These are phyloP conservation scores for Centaurea solstitialis DNA, from an alignment of 129 eudicot genomes.

Conservation along the genomic window DNA sequence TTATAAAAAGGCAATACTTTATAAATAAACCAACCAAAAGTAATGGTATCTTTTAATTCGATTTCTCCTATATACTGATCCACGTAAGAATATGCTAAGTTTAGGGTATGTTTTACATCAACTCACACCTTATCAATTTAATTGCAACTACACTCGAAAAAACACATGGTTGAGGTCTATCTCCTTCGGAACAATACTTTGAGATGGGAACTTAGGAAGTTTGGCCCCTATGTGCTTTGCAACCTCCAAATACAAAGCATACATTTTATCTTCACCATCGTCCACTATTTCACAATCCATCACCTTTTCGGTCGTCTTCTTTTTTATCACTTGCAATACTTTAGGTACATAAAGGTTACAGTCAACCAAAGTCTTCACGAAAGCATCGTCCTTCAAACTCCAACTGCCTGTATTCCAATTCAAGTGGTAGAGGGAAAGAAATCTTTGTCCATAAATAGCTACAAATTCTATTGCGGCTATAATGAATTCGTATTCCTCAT, in stretches of 20 bases:
- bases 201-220: conserved; percentile 53
- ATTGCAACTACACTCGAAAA: conserved; percentile 42
- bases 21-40: not conserved
- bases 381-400: conserved; percentile 38
- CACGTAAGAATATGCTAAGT: not conserved
- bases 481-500: conserved; percentile 63
- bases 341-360: not conserved
- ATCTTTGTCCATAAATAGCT: conserved; percentile 63
- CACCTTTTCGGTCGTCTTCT: not conserved
- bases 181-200: conserved; percentile 42
- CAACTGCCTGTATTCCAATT: conserved; percentile 70
- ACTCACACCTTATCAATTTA: not conserved
- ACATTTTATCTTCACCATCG: not conserved
- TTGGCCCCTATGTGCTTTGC: conserved; percentile 51
- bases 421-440: conserved; percentile 62
- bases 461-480: conserved; percentile 60
- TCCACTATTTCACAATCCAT: not conserved
- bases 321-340: conserved; percentile 5
- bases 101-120: no score
- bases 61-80: not conserved
- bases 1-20: not conserved
- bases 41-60: no score
- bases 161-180: conserved; percentile 38
- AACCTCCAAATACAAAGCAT: conserved; percentile 46
- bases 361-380: conserved; percentile 12